Percentiles rank a stretch among this genome's conserved stretches.
These are phyloP conservation scores for Xanthoconium separans DNA, from an alignment of 1,284 basidiomycete species.

Conservation along the genomic window DNA sequence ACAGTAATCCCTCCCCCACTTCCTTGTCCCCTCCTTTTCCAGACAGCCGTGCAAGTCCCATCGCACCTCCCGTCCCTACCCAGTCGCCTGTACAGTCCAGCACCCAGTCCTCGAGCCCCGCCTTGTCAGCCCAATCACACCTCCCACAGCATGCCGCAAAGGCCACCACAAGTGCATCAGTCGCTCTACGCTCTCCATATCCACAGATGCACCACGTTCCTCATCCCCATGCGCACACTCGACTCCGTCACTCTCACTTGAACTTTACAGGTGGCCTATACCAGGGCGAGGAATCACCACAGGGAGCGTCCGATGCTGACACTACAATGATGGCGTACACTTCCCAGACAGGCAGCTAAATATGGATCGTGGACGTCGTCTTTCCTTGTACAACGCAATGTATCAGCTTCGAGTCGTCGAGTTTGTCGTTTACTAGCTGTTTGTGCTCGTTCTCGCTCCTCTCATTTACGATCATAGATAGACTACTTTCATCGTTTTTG, in stretches of 20 bases:
- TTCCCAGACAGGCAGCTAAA: slow-evolving; percentile 35
- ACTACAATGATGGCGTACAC: slow-evolving; percentile 50
- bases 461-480: slow-evolving; percentile 23
- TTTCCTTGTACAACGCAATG: not conserved
- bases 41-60: slow-evolving; percentile 13
- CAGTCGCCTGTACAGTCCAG: slow-evolving; percentile 26
- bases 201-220: slow-evolving; percentile 70
- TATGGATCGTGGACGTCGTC: slow-evolving; percentile 7
- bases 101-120: slow-evolving; percentile 21
- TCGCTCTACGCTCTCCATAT: slow-evolving; percentile 55
- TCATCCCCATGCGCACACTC: slow-evolving; percentile 71
- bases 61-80: slow-evolving; percentile 15
- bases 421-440: slow-evolving; percentile 5
- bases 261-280: slow-evolving; percentile 49
- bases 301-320: slow-evolving; percentile 32
- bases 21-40: slow-evolving; percentile 22
- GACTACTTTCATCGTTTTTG: slow-evolving; percentile 16
- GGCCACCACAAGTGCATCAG: slow-evolving; percentile 35
- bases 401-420: slow-evolving; percentile 8
- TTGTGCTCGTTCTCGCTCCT: slow-evolving; percentile 4
- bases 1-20: slow-evolving; percentile 22
- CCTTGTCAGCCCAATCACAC: slow-evolving; percentile 14
- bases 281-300: slow-evolving; percentile 31
- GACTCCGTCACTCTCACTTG: slow-evolving; percentile 55
- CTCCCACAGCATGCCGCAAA: slow-evolving; percentile 25